Evolutionary conservation across 2,329 filamentous ascomycete genomes (phyloP), one percentile per base, ranked within the genome.

Genomic region (Leptographium lundbergii): DNA sequence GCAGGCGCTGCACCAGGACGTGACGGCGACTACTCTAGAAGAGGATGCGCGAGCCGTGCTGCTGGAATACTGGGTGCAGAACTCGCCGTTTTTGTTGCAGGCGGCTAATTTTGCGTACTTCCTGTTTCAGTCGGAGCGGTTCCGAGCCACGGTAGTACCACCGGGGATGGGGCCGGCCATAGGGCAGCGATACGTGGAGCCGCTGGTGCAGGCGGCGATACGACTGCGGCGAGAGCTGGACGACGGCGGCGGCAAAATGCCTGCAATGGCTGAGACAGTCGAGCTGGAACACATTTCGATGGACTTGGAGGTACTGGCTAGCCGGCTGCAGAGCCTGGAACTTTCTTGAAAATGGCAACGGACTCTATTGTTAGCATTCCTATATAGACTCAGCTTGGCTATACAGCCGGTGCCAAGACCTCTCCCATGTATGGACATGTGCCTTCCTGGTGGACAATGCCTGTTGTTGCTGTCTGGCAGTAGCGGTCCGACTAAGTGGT

Each of bases 91-190:
- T 61, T 72, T 85, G 57, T 71, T 85, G 62, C 81, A 85, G 63
- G 79, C 79, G 0, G 77, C 79, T 60, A 86, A 85, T 64, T 84
- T 86, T 67, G 76, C 78, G 9, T 75, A 81, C 57, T 81, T 85
- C 63, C 69, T 85, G 24, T 78, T 80, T 65, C 70, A 71, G 4
- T 73, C 75, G 2, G 70, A 69, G 24, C 59, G 54, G 34, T 77
- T 59, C 55, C 59, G 75, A 67, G 71, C 69, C 58, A 69, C 76
- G 52, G 67, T 84, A 6, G 74, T 82, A 11, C 82, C 83, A 1
- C 71, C 70, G 2, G 80, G 79, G 0, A 81, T 84, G 77, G 75
- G 76, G 1, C 74, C 76, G 10, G 78, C 81, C 0, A 77, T 85
- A 25, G 78, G 81, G 66, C 77, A 82, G 65, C 73, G 82, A 34